Percentiles rank a stretch among this genome's conserved stretches.
phyloP scores from a whole-genome alignment of 805 yeast genomes.

The Metschnikowia gelsemii region DNA sequence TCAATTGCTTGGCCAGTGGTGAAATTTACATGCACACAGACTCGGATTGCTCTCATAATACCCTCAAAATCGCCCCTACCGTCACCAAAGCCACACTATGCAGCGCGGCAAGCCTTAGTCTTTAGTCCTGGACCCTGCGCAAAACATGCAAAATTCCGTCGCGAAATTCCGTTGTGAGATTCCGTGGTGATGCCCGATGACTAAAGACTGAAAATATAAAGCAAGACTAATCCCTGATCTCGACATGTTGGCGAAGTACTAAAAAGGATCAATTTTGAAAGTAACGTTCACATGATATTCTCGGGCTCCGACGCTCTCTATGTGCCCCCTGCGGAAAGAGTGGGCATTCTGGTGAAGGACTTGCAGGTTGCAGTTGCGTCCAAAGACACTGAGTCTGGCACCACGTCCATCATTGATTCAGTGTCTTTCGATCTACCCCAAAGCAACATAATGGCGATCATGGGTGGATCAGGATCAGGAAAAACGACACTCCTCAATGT shows the following conservation, averaged over 20 bases:
- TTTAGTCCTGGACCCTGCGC: neutral
- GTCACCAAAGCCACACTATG: slow-evolving; percentile 1
- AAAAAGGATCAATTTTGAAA: too few relatives aligned
- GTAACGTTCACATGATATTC: slow-evolving; percentile 7
- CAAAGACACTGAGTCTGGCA: slow-evolving; percentile 15
- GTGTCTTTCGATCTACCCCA: slow-evolving; percentile 59
- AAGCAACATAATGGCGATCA: slow-evolving; percentile 70
- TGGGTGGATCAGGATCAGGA: slow-evolving; percentile 89
- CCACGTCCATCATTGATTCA: slow-evolving; percentile 32
- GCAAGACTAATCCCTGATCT: too few relatives aligned
- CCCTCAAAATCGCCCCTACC: too few relatives aligned
- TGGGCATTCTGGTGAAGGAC: slow-evolving; percentile 14
- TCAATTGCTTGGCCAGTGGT: too few relatives aligned
- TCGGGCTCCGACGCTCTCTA: slow-evolving; percentile 14
- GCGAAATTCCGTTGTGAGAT: slow-evolving; percentile 5
- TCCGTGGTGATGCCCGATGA: slow-evolving; percentile 7
- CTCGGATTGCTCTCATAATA: too few relatives aligned
- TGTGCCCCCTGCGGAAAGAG: slow-evolving; percentile 15
- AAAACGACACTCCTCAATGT: slow-evolving; percentile 77
- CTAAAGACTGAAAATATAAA: too few relatives aligned
- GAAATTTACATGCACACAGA: too few relatives aligned
- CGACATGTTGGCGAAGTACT: too few relatives aligned
- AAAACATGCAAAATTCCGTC: slow-evolving; percentile 5
- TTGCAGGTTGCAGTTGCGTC: slow-evolving; percentile 15
- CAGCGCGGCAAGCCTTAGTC: neutral